Evolutionary conservation across 1,139 yeast species (phyloP).

Genomic region (Yamadazyma atlantica): DNA sequence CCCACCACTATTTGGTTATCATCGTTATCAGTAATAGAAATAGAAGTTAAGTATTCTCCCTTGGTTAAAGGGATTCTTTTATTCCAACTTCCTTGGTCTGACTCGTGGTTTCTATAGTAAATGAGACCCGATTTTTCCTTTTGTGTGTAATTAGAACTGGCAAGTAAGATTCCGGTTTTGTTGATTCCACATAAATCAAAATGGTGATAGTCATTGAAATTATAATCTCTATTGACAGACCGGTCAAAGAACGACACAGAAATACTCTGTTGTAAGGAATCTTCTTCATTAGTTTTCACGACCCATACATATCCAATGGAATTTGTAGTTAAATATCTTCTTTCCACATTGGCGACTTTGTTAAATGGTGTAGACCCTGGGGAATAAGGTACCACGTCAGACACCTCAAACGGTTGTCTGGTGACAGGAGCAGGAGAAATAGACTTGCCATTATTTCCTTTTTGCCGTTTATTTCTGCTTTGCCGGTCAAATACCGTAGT

Average conservation of each 20-base stretch:
- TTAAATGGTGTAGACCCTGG: conserved; percentile 90
- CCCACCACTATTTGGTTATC: conserved; percentile 40
- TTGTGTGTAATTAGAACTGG: conserved; percentile 34
- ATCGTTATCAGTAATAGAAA: conserved; percentile 33
- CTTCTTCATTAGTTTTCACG: conserved; percentile 38
- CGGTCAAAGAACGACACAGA: conserved; percentile 88
- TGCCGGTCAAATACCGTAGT: conserved; percentile 18
- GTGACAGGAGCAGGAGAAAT: conserved; percentile 2
- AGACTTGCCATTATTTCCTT: conserved; percentile 14
- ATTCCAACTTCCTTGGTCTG: conserved; percentile 47
- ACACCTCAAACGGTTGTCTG: conserved; percentile 1
- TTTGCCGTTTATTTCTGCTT: conserved; percentile 26
- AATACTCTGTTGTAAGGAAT: conserved; percentile 52
- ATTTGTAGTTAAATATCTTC: conserved; percentile 82
- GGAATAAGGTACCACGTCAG: conserved; percentile 43
- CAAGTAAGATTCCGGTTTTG: conserved; percentile 65
- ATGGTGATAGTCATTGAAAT: conserved; percentile 72
- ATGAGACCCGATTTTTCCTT: conserved; percentile 29
- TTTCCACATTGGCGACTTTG: conserved; percentile 25
- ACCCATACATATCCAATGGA: conserved; percentile 82
- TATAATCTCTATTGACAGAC: conserved; percentile 76
- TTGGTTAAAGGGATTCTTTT: conserved; percentile 34
- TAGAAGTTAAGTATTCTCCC: conserved; percentile 37
- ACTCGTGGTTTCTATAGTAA: conserved; percentile 46
- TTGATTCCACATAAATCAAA: conserved; percentile 79